phyloP scores from a whole-genome alignment of 306 rosid genomes.

The Carpinus fangiana region DNA sequence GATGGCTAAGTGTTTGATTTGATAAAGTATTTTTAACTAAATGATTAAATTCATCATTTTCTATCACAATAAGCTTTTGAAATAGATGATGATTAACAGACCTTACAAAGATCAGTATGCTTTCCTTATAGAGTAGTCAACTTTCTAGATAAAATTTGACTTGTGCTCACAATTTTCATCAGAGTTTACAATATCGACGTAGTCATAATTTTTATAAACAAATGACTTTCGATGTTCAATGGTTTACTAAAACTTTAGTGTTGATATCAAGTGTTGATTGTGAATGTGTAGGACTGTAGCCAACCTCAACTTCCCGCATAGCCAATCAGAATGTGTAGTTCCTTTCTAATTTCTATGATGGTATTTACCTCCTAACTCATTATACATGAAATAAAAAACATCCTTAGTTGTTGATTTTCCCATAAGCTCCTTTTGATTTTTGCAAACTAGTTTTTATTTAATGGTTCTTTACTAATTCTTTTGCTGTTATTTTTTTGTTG shows the following conservation, averaged over 20 bases:
- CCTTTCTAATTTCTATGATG: too few species aligned
- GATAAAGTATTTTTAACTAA: too few species aligned
- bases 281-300: not conserved
- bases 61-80: too few species aligned
- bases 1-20: too few species aligned
- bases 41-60: too few species aligned
- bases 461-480: too few species aligned
- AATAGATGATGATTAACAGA: too few species aligned
- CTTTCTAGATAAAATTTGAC: not conserved
- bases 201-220: not conserved
- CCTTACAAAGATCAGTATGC: too few species aligned
- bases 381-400: not conserved
- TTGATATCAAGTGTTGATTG: not conserved
- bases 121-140: too few species aligned
- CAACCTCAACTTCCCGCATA: not conserved
- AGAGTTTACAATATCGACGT: not conserved
- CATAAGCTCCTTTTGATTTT: not conserved
- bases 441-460: not conserved
- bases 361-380: not conserved
- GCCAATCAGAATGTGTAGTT: too few species aligned
- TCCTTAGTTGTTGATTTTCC: not conserved
- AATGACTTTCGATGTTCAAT: not conserved
- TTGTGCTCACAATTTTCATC: not conserved
- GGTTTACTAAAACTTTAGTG: not conserved
- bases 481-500: too few species aligned